Percentiles rank a stretch among this genome's conserved stretches.
Conservation (phyloP, 768 basidiomycete species). For the Clathrus columnatus region DNA sequence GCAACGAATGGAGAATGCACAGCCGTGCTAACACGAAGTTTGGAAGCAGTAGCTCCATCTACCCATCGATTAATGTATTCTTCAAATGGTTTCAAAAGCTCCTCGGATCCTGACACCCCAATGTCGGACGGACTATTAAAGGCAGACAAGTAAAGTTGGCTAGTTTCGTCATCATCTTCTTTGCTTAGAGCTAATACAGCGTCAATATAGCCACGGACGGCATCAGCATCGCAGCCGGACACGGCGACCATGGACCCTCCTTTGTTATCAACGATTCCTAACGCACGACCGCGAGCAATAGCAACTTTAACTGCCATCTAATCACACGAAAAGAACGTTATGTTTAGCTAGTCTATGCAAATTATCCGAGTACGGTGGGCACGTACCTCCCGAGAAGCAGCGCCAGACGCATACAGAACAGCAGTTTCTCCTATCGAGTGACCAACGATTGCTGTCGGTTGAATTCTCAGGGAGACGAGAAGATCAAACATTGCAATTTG, state of each 20-base stretch:
- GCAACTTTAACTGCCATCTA: conserved; percentile 35
- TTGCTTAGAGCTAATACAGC: no score
- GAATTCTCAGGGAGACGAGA: conserved; percentile 25
- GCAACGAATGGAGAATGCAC: conserved; percentile 33
- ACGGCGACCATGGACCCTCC: conserved; percentile 38
- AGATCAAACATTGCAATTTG: conserved; percentile 39
- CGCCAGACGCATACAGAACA: conserved; percentile 34
- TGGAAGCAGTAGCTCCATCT: conserved; percentile 24
- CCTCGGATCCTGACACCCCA: conserved; percentile 9
- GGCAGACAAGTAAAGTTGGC: conserved; percentile 30
- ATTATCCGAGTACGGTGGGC: no score
- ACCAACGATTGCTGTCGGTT: conserved; percentile 31
- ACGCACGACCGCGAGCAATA: conserved; percentile 30
- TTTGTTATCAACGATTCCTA: conserved; percentile 24
- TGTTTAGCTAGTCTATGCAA: no score
- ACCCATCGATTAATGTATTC: conserved; percentile 29
- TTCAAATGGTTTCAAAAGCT: no score
- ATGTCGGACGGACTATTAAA: conserved; percentile 29
- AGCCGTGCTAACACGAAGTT: conserved; percentile 27
- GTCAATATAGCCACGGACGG: conserved; percentile 21
- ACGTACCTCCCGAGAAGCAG: no score
- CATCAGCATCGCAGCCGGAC: conserved; percentile 23
- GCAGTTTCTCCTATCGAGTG: conserved; percentile 41
- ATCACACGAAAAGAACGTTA: no score
- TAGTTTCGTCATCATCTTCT: not conserved